Base-by-base conservation (phyloP, 1,284 basidiomycete species). In the Anthracocystis walkeri region DNA sequence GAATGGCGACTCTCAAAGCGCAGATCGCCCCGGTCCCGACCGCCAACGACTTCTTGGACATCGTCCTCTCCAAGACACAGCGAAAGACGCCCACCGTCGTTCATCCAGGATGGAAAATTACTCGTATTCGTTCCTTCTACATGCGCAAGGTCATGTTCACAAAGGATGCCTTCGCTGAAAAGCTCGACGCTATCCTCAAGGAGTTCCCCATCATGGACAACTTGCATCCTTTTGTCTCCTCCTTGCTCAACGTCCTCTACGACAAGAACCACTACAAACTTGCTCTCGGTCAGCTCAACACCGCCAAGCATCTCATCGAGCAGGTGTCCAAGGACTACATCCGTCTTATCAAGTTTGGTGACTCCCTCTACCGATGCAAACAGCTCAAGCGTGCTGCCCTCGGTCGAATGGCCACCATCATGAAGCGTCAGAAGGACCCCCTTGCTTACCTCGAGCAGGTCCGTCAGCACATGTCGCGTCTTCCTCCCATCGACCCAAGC, bases 71-170 rank as follows among this genome's bases (percentile, higher is more conserved):
- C 84, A 97, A 92, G 88, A 98, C 94, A 18, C 94, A 94, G 87
- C 89, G 96, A 79, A 97, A 97, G 88, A 98, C 96, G 35, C 95
- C 96, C 16, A 98, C 96, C 46, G 96, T 95, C 85, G 81, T 85
- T 40, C 84, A 85, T 52, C 83, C 84, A 59, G 98, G 97, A 88
- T 97, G 97, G 89, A 98, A 99, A 89, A 99, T 99, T 86, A 94
- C 93, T 73, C 91, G 94, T 60, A 95, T 95, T 85, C 90, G 94
- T 38, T 76, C 82, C 79, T 93, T 97, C 86, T 97, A 99, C 87
- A 97, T 98, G 96, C 91, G 95, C 86, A 99, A 98, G 87, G 95
- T 99, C 87, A 99, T 97, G 88, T 99, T 98, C 87, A 97, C 95
- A 1, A 95, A 98, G 86, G 95, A 98, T 85, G 90, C 93, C 16